Evolutionary conservation across 73 alveolate genomes (phyloP), one percentile per base, ranked within the genome.

Genomic region (Paramecium octaurelia): DNA sequence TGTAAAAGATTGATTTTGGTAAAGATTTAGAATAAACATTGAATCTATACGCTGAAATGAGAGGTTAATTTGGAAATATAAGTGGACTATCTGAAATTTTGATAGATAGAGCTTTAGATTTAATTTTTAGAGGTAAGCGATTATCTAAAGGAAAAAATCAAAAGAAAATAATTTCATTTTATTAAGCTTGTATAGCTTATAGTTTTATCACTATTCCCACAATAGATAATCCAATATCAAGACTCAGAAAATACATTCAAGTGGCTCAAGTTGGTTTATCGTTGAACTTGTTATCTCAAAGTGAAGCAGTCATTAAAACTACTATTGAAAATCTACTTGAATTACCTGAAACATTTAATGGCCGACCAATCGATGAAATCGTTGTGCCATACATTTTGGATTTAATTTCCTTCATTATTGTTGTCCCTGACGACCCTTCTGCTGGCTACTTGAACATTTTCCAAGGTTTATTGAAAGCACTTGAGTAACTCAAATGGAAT

Each of bases 171-270:
- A 83, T 95, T 92, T 92, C 98, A 36, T 98, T 98, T 89, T 96
- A 95, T 36, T 95, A 97, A 87, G 99, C 97, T 8, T 98, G 99
- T 89, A 96, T 97, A n/a, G 99, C 99, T 0, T 98, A 96, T 77
- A 93, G 98, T 42, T 97, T 93, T 86, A 98, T 98, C 46, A 97
- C 99, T 14, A 98, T 97, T 35, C 99, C 99, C 7, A 94, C 98
- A 50, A 69, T 98, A 1, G 97, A 95, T 23, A 92, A 95, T 16
- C 71, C 95, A 36, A 29, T 71, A 7, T 71, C 58, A 71, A 58
- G 73, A 4, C 16, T 89, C 12, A 89, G 75, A 70, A 40, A 40
- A 31, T 89, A 89, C 8, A 59, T 42, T 54, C 24, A 70, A 58
- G 88, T 70, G 10, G 54, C 92, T 14, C 21, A 70, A 48, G 88